These are phyloP conservation scores for Apiotrichum siamense DNA, from an alignment of 1,284 basidiomycete species.

Conservation along the genomic window DNA sequence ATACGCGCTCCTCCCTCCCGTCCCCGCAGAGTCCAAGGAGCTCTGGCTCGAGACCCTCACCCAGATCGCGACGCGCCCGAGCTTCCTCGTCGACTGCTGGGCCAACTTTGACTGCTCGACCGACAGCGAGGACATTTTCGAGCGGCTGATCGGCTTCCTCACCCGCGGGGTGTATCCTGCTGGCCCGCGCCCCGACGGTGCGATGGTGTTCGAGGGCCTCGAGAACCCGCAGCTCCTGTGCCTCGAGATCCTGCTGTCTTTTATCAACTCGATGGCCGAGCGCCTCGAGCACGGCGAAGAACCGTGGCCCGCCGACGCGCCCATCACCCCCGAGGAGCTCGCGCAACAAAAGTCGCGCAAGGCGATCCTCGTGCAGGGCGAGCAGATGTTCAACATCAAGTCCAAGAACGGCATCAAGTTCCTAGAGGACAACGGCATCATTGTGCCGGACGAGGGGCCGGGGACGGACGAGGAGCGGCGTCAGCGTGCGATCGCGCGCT, in stretches of 20 bases:
- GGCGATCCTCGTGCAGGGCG: constrained; percentile 75
- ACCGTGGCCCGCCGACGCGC: constrained; percentile 56
- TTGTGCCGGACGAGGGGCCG: constrained; percentile 48
- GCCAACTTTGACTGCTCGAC: constrained; percentile 95
- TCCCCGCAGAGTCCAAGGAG: constrained; percentile 81
- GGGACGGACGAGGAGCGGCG: constrained; percentile 34
- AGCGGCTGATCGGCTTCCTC: constrained; percentile 82
- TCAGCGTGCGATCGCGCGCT: constrained; percentile 57
- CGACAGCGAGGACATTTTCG: constrained; percentile 94
- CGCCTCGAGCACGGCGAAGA: constrained; percentile 65
- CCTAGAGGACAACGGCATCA: constrained; percentile 78
- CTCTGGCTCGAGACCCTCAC: constrained; percentile 82
- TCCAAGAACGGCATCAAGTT: constrained; percentile 89
- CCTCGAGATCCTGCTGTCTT: constrained; percentile 78
- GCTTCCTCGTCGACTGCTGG: constrained; percentile 91
- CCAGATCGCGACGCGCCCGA: constrained; percentile 64
- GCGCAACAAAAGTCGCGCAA: constrained; percentile 75
- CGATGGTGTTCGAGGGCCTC: constrained; percentile 52
- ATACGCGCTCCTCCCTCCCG: constrained; percentile 51
- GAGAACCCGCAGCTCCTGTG: constrained; percentile 80
- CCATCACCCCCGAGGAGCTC: constrained; percentile 56
- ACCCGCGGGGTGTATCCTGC: constrained; percentile 76
- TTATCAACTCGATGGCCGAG: constrained; percentile 81
- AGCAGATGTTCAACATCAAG: constrained; percentile 87
- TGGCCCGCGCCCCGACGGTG: constrained; percentile 33